Evolutionary conservation across 768 basidiomycete species (phyloP).

Genomic region (Peribolospora kevripleyi): DNA sequence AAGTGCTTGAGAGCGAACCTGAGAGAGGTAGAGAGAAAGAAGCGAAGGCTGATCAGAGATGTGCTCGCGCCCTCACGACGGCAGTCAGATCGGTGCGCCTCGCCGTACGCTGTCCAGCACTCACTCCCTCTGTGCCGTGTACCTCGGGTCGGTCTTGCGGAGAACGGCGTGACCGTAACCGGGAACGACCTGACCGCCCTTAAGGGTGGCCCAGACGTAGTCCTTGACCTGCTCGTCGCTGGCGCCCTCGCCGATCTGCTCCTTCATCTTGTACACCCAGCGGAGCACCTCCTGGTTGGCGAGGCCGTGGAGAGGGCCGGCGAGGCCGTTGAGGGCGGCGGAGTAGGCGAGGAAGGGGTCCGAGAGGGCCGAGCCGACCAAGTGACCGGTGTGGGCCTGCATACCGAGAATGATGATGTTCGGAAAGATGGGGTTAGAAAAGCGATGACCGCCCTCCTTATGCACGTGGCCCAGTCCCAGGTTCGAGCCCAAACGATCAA

Average conservation of each 20-base stretch:
- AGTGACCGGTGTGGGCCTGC: conserved; percentile 29
- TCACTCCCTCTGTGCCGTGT: conserved; percentile 61
- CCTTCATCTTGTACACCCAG: conserved; percentile 90
- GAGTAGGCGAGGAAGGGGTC: conserved; percentile 93
- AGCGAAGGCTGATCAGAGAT: too few species aligned
- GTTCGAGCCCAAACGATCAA: too few species aligned
- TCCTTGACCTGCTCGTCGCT: conserved; percentile 68
- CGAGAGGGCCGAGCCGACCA: conserved; percentile 79
- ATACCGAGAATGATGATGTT: not conserved
- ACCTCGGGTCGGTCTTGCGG: conserved; percentile 75
- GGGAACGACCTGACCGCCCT: conserved; percentile 82
- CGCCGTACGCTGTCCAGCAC: too few species aligned
- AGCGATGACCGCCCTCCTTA: conserved; percentile 25
- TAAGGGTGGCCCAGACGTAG: conserved; percentile 89
- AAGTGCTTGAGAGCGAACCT: conserved; percentile 51
- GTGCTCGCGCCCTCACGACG: too few species aligned
- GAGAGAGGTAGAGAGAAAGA: conserved; percentile 17
- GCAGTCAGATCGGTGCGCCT: too few species aligned
- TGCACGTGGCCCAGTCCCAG: too few species aligned
- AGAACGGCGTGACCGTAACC: conserved; percentile 97
- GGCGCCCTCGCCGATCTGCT: conserved; percentile 61
- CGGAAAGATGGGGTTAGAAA: not conserved
- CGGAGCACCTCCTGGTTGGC: conserved; percentile 74
- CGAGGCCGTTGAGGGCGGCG: conserved; percentile 77
- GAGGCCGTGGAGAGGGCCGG: conserved; percentile 73